Base-by-base conservation (phyloP, 345 rosid species). In the Noccaea bulbosa region DNA sequence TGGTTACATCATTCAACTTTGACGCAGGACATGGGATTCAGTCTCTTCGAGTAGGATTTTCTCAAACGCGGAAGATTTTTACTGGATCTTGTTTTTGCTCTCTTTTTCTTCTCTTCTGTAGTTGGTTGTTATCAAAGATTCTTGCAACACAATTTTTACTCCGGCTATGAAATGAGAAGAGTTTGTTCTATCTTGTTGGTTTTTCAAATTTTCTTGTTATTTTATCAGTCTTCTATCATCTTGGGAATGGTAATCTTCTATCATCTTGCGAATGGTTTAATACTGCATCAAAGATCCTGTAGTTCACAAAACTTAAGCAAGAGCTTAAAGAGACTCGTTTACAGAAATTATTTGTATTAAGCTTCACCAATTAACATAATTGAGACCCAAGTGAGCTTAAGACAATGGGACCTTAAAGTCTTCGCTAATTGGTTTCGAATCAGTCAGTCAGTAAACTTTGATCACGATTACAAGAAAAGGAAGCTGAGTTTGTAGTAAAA, bases 11-110 rank as follows among this genome's bases (percentile, higher is more conserved):
- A 5, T 49, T 58, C 11, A 4, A 9, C 38, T 47, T 68, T 51
- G 37, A 8, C 86, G 80, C 89, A 82, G 92, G 92, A 73, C 49
- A 88, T 88, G 97, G 94, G 94, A 45, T 85, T 91, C 92, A 83
- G 97, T 50, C 86, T 91, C 54, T 87, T 91, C 14, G 92, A 86
- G 74, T 86, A 82, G 77, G 80, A 22, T 50, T 45, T 60, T 65
- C 30, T 39, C n/a, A 24, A 24, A 2, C 39, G n/a, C 3, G 33
- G 59, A 54, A 39, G 55, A 43, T 12, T 69, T 67, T 79, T 24
- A 73, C 77, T 65, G 78, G 80, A 47, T 71, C 27, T 8, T 16
- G 6, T 68, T 55, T 55, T 34, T 45, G 38, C 45, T 46, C 7
- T 12, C 5, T 51, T 37, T n/a, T 17, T 16, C 44, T 41, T 8